Conservation (phyloP, 179 eudicot species). For the Corrigiola litoralis region DNA sequence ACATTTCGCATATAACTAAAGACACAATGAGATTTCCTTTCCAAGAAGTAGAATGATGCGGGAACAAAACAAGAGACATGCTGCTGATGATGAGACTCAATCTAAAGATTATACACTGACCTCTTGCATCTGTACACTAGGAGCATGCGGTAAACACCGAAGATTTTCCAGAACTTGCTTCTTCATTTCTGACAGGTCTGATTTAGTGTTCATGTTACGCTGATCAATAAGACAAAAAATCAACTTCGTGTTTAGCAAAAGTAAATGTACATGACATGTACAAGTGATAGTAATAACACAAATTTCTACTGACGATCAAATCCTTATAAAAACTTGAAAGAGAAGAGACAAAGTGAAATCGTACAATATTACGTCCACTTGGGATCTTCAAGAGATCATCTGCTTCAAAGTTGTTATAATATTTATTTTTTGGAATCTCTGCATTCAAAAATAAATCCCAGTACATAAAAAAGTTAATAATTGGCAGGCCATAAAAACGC, state of each 20-base stretch:
- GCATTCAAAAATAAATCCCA: conserved; percentile 29
- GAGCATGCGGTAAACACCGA: conserved; percentile 93
- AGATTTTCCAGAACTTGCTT: conserved; percentile 95
- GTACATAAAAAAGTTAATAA: not conserved
- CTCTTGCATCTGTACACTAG: conserved; percentile 97
- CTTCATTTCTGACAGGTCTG: conserved; percentile 74
- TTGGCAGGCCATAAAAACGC: not conserved
- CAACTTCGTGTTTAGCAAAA: not conserved
- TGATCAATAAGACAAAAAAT: conserved; percentile 31
- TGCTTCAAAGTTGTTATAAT: conserved; percentile 82
- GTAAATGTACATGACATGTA: not conserved
- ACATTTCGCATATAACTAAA: no score
- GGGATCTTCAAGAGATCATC: conserved; percentile 77
- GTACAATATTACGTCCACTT: conserved; percentile 62
- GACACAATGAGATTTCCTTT: not conserved
- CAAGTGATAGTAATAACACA: not conserved
- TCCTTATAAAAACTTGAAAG: not conserved
- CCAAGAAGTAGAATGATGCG: not conserved
- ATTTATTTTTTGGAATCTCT: conserved; percentile 97
- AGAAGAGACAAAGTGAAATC: conserved; percentile 12
- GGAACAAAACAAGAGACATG: not conserved
- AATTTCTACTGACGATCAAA: not conserved
- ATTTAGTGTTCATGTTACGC: conserved; percentile 89
- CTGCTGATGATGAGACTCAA: not conserved
- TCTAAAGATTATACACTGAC: conserved; percentile 32